A percentile compares a stretch with the other conserved stretches of the same genome.
Evolutionary conservation across 106 monocot genomes (phyloP).

Genomic region (Dendrobium catenatum): DNA sequence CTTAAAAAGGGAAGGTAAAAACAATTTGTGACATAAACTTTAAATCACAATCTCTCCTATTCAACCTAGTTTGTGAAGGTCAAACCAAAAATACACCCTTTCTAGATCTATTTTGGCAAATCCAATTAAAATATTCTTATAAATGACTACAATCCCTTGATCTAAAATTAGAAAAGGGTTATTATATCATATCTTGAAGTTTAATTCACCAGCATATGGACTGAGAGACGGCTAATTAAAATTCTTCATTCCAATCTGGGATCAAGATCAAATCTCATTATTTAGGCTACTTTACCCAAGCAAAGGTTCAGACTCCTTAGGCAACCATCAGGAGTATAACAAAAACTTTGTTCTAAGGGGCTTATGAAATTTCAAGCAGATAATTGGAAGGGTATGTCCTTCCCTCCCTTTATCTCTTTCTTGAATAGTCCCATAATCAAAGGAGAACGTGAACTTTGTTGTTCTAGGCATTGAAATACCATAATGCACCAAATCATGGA

Average conservation of each 20-base stretch:
- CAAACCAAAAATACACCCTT: neutral
- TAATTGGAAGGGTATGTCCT: neutral
- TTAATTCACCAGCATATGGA: neutral
- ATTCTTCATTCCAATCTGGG: neutral
- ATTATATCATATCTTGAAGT: neutral
- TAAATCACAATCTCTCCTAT: neutral
- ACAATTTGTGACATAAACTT: neutral
- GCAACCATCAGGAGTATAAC: neutral
- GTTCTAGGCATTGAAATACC: too few species aligned
- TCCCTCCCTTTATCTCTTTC: neutral
- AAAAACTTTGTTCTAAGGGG: neutral
- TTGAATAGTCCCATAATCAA: neutral
- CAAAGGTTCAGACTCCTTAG: neutral
- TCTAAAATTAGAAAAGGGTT: neutral
- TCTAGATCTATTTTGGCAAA: neutral
- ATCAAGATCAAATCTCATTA: neutral
- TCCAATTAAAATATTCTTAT: neutral
- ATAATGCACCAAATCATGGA: neutral
- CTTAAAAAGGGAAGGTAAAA: neutral
- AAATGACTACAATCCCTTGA: neutral
- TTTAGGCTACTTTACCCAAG: neutral
- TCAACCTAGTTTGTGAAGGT: neutral
- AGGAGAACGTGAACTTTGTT: neutral
- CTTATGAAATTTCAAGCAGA: neutral
- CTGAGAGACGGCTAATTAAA: neutral